phyloP scores from a whole-genome alignment of 345 rosid species.

The Camelina laxa region DNA sequence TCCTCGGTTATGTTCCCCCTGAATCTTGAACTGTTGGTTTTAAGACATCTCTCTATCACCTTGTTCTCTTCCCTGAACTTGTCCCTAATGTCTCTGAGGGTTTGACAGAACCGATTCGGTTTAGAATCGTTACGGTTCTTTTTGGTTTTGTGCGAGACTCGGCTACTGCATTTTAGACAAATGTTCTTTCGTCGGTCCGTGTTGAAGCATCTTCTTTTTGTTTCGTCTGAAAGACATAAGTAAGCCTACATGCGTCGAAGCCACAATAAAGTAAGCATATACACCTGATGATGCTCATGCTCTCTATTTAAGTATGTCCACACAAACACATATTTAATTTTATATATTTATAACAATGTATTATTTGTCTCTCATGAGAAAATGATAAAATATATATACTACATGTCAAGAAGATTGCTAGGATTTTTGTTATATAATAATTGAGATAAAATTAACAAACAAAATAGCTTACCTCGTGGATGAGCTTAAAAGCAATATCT shows the following conservation, averaged over 20 bases:
- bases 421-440: neutral
- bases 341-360: neutral
- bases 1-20: constrained; percentile 40
- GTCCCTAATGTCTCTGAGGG: constrained; percentile 55
- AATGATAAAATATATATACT: constrained; percentile 12
- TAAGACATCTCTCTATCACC: constrained; percentile 78
- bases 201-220: constrained; percentile 68
- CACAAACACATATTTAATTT: neutral
- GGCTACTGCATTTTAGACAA: constrained; percentile 62
- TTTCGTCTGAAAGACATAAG: constrained; percentile 63
- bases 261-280: neutral
- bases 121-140: constrained; percentile 31
- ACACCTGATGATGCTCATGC: neutral
- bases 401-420: constrained; percentile 9
- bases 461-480: constrained; percentile 72
- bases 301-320: constrained; percentile 12
- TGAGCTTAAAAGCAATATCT: constrained; percentile 87
- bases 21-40: constrained; percentile 50
- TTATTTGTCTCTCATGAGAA: neutral
- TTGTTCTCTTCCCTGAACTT: constrained; percentile 80
- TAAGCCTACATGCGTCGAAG: constrained; percentile 61
- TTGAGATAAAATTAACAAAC: constrained; percentile 8
- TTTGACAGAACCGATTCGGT: constrained; percentile 42
- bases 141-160: constrained; percentile 48
- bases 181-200: constrained; percentile 56